phyloP scores from a whole-genome alignment of 345 rosid genomes.

The Citrus australasica region DNA sequence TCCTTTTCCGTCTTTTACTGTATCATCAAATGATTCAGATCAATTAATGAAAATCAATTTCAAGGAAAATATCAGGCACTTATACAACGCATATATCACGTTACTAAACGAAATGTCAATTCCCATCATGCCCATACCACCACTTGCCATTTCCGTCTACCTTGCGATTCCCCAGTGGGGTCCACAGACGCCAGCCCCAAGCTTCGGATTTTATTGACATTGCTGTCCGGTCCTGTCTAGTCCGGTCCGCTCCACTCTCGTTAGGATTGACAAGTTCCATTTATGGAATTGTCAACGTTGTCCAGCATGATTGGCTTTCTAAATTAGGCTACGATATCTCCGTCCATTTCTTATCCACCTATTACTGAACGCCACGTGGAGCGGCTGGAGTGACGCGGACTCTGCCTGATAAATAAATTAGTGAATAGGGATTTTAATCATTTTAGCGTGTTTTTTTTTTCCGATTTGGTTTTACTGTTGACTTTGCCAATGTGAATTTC shows the following conservation, averaged over 20 bases:
- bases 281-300: conserved; percentile 16
- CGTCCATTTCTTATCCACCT: background rate
- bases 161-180: background rate
- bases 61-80: background rate
- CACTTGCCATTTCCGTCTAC: background rate
- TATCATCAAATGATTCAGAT: background rate
- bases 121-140: background rate
- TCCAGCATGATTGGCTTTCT: background rate
- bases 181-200: conserved; percentile 1
- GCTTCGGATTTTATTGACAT: conserved; percentile 19
- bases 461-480: background rate
- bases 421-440: too few relatives aligned
- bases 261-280: background rate
- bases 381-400: background rate
- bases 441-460: too few relatives aligned
- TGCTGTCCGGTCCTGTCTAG: conserved; percentile 1
- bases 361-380: background rate
- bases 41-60: too few relatives aligned
- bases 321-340: background rate
- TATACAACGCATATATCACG: too few relatives aligned
- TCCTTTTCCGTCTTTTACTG: conserved; percentile 2
- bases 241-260: background rate
- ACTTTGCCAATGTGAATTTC: background rate
- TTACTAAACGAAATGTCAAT: background rate
- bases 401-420: too few relatives aligned